Base-by-base conservation (phyloP, 1,284 basidiomycete species). In the Testicularia cyperi region DNA sequence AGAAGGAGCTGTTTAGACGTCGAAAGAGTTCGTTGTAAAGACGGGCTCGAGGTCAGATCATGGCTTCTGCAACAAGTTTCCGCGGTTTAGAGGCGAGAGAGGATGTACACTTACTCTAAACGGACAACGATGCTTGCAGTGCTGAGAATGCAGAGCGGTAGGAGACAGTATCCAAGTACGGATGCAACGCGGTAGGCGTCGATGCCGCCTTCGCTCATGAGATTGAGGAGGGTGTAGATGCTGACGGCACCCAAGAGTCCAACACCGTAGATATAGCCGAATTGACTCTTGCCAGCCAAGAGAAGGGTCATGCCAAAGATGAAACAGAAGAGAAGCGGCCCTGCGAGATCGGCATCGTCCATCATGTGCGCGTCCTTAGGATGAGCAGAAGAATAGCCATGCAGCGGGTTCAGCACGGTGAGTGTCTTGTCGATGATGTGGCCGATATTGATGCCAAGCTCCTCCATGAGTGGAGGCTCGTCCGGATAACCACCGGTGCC, bases 321-420 rank as follows among this genome's bases (percentile, higher is more conserved):
- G 78, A 98, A 97, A 71, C 90, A 90, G 80, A 97, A 97, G 12
- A 97, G 84, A 32, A 98, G 83, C 6, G 95, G 95, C 0, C 95
- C 95, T 8, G 94, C 92, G 21, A 99, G 82, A 79, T 99, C 95
- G 29, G 94, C 92, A 74, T 99, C 95, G 78, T 99, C 95, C 95
- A 99, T 99, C 68, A 99, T 96, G 68, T 85, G 88, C 55, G 89
- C 88, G 68, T 98, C 89, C 22, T 66, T 65, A 23, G 64, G 45
- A 36, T 74, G 72, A 39, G 66, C 45, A 12, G 72, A 55, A 34
- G 69, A 72, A 47, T 96, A 86, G 49, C 82, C 82, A 57, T 85
- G 84, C 21, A 97, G 79, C 1, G 95, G 95, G 71, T 97, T 97
- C 46, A 99, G 84, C 4, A 98, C 95, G 0, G 95, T 91, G 78